Base-by-base conservation (phyloP, 1,139 yeast genomes). In the Debaryomyces psychrophilus region DNA sequence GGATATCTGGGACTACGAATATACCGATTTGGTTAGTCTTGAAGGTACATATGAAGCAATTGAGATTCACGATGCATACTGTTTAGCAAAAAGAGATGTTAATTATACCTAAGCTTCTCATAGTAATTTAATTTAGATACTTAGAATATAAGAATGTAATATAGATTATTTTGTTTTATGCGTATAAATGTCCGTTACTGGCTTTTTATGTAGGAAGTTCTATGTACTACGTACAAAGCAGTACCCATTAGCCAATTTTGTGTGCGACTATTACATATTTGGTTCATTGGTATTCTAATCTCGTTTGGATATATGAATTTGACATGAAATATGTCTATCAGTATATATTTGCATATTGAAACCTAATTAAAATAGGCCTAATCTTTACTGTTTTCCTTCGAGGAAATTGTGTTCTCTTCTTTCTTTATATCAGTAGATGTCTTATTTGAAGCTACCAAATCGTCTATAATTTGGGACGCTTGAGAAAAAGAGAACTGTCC, bases 41-140 rank as follows among this genome's bases (percentile, higher is more conserved):
- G 97, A 92, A 62, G 99, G 99, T 38, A 87, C 90, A 3, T 93
- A 95, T 61, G 97, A 92, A 64, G 97, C 97, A 7, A 79, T 89
- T 36, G 90, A 87, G 58, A 82, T 93, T 9, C 81, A 82, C 47
- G 99, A 93, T 68, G 86, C 86, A 14, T 87, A 71, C 64, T 93
- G 99, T 73, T 72, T 69, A 27, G 87, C 86, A 2, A 67, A 65
- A 47, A 76, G 59, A 50, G 54, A 54, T 33, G 31, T 38, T 22
- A 18, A 27, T 20, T 27, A 38, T 17, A 17, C 15, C 11, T 28
- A 14, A n/a, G 17, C n/a, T 28, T n/a, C n/a, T 14, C 26, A 12
- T 27, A 33, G 14, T 28, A 9, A 28, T 38, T 17, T 28, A 9
- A 28, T 38, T 17, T 38, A 38, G 34, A 38, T 38, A 28, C 28